Evolutionary conservation across 164 flowering plant genomes (phyloP), one percentile per base, ranked within the genome.

Genomic region (Cinnamomum micranthum): DNA sequence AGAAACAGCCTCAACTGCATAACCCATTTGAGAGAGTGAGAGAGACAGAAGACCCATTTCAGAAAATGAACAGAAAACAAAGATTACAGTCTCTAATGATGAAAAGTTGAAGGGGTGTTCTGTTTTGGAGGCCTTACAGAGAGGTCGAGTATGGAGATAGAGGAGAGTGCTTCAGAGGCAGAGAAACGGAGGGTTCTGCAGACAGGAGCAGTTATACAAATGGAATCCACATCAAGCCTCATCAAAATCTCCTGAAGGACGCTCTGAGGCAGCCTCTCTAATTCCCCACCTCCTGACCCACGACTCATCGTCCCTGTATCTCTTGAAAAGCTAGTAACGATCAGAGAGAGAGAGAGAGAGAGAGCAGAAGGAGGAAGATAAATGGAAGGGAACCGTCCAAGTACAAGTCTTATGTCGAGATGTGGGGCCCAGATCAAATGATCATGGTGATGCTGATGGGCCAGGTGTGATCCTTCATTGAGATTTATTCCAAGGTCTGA

Each of bases 221-320:
- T 83, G 2, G 83, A 74, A 55, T 84, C 80, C 47, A 82, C n/a
- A n/a, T 87, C 86, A 41, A 87, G 75, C 73, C 68, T 77, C 15
- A n/a, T 50, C 1, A 85, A 64, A 68, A 83, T 84, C 59, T 85
- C 84, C 17, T 28, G 65, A 11, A 80, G 33, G 33, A 85, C 22
- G 69, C 35, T 25, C 28, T 28, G 76, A 6, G 86, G 84, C 20
- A 85, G 77, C 3, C 51, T 75, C 66, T 81, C 87, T 70, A 75
- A 14, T 2, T 3, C 35, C 60, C 24, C n/a, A 41, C 47, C 47
- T 41, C 47, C 47, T 41, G 47, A 41, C 47, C 47, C 47, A 41
- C 47, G 47, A 22, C 17, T n/a, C 62, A 33, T 51, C 41, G 6
- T 24, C 47, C 33, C 33, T 71, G 7, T 64, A 55, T 55, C 65